These are phyloP conservation scores for Alopecurus myosuroides DNA, from an alignment of 176 grass and related monocot species.

Conservation along the genomic window DNA sequence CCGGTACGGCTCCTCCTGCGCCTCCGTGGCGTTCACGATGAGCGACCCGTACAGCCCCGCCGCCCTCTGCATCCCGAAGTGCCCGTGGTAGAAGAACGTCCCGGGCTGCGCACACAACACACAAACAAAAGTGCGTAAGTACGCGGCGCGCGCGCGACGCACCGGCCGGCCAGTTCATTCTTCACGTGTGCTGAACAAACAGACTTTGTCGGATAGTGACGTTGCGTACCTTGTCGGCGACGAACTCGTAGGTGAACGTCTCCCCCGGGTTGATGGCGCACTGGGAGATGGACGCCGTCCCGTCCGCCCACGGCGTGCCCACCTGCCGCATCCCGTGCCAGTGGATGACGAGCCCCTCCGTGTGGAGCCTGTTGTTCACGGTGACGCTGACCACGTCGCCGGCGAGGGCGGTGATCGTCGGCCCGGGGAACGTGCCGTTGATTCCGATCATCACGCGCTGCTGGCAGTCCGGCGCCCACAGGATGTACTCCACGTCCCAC, in stretches of 20 bases:
- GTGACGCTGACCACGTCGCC: neutral
- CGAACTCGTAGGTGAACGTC: slow-evolving; percentile 7
- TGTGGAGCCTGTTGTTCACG: slow-evolving; percentile 26
- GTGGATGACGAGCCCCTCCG: slow-evolving; percentile 32
- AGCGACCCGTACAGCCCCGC: slow-evolving; percentile 77
- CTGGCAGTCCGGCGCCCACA: slow-evolving; percentile 39
- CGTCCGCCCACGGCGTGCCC: slow-evolving; percentile 26
- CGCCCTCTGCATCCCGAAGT: slow-evolving; percentile 86
- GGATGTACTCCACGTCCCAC: slow-evolving; percentile 31
- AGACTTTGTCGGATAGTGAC: too few species aligned
- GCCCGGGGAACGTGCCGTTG: slow-evolving; percentile 26
- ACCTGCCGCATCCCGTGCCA: slow-evolving; percentile 37
- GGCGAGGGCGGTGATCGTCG: neutral
- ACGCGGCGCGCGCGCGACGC: neutral
- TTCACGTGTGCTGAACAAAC: neutral
- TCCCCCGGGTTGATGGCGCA: neutral
- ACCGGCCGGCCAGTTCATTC: neutral
- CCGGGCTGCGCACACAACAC: slow-evolving; percentile 32
- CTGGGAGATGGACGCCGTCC: slow-evolving; percentile 25
- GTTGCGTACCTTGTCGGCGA: slow-evolving; percentile 8
- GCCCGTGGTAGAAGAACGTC: slow-evolving; percentile 85
- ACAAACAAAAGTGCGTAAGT: neutral
- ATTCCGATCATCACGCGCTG: slow-evolving; percentile 34
- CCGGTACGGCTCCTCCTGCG: slow-evolving; percentile 43
- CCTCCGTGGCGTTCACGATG: slow-evolving; percentile 45